Conservation (phyloP, 176 grass and related monocot genomes). For the Chrysopogon serrulatus region DNA sequence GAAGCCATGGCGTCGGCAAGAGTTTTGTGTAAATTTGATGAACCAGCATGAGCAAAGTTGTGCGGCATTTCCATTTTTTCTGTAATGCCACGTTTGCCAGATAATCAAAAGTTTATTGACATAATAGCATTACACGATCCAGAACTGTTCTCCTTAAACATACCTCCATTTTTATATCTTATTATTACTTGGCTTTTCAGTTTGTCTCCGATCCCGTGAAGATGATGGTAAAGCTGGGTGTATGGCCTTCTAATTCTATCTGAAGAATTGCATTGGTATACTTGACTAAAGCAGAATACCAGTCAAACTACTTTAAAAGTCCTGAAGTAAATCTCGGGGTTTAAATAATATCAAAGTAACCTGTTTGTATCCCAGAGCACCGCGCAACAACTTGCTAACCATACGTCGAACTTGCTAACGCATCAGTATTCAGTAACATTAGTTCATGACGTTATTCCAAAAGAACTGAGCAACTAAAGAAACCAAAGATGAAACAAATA, state of each 20-base stretch:
- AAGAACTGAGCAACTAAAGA: not conserved
- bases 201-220: not conserved
- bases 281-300: not conserved
- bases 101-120: not conserved
- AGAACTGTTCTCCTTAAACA: not conserved
- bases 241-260: not conserved
- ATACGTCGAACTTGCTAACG: not conserved
- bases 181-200: not conserved
- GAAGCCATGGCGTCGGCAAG: slow-evolving; percentile 9
- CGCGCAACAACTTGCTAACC: not conserved
- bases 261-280: not conserved
- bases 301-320: not conserved
- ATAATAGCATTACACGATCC: not conserved
- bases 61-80: slow-evolving; percentile 24
- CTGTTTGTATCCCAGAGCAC: not conserved
- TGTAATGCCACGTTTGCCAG: slow-evolving; percentile 28
- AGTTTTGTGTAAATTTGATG: slow-evolving; percentile 28
- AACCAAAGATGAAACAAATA: not conserved
- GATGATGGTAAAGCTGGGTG: not conserved
- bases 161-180: not conserved
- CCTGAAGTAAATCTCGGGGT: not conserved
- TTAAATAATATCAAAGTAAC: not conserved
- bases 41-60: slow-evolving; percentile 16
- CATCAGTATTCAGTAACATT: not conserved
- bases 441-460: not conserved